phyloP scores from a whole-genome alignment of 2,329 filamentous ascomycete species.

The Monosporascus cannonballus region DNA sequence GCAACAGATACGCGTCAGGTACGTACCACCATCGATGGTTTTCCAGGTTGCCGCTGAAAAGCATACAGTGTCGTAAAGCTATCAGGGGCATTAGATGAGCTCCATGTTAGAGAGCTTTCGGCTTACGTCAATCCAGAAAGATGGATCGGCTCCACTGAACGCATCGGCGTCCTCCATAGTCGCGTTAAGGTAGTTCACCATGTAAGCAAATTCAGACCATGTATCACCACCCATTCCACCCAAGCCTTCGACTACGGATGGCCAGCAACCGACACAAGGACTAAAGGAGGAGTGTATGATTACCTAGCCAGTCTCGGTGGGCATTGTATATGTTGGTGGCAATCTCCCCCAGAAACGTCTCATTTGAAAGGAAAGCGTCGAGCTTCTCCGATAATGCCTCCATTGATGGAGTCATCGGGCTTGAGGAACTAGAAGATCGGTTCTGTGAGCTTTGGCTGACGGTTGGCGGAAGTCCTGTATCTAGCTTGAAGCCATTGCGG shows the following conservation, averaged over 20 bases:
- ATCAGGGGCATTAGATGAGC: background rate
- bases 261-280: constrained; percentile 1
- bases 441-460: constrained; percentile 40
- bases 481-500: constrained; percentile 38
- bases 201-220: constrained; percentile 59
- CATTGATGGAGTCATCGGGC: constrained; percentile 28
- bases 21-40: constrained; percentile 52
- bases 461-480: constrained; percentile 48
- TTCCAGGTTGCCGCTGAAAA: constrained; percentile 53
- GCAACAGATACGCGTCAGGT: background rate
- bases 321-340: constrained; percentile 39
- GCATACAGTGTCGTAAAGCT: constrained; percentile 51
- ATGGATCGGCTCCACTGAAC: constrained; percentile 32
- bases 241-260: constrained; percentile 24
- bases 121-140: constrained; percentile 39
- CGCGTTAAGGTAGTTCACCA: constrained; percentile 51
- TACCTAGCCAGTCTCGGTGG: constrained; percentile 32
- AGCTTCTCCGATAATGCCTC: constrained; percentile 30
- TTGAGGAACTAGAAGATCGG: constrained; percentile 30
- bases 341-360: constrained; percentile 30
- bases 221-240: constrained; percentile 47
- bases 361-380: constrained; percentile 27
- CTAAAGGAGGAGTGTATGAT: background rate
- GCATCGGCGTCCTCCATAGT: constrained; percentile 50
- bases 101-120: background rate